phyloP scores from a whole-genome alignment of 805 yeast genomes.

The Saturnispora sanitii region DNA sequence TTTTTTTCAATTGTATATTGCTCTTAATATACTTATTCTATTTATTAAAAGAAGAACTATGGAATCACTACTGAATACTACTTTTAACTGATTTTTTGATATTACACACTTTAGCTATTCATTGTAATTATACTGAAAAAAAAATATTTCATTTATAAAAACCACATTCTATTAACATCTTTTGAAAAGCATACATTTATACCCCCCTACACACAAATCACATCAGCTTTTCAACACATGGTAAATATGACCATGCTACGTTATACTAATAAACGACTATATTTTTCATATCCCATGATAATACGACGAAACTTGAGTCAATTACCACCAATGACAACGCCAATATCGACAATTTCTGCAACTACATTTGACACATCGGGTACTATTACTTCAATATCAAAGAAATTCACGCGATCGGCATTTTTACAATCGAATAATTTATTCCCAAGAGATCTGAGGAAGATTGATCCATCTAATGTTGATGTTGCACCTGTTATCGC shows the following conservation, averaged over 20 bases:
- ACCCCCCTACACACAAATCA: too few species aligned
- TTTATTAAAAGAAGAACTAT: too few species aligned
- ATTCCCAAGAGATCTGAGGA: slow-evolving; percentile 80
- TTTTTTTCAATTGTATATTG: too few species aligned
- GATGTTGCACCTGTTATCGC: slow-evolving; percentile 88
- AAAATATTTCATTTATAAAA: too few species aligned
- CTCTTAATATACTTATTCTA: too few species aligned
- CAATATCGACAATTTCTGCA: slow-evolving; percentile 54
- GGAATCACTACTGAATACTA: too few species aligned
- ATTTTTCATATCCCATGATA: background rate
- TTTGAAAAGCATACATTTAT: too few species aligned
- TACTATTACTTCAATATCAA: slow-evolving; percentile 55
- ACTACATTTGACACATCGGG: slow-evolving; percentile 72
- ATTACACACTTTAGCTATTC: too few species aligned
- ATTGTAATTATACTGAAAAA: too few species aligned
- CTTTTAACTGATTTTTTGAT: too few species aligned
- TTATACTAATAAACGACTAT: background rate
- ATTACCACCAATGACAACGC: slow-evolving; percentile 34
- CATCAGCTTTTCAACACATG: background rate
- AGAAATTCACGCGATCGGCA: slow-evolving; percentile 63
- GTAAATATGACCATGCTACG: too few species aligned
- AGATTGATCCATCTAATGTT: slow-evolving; percentile 61
- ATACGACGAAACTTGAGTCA: slow-evolving; percentile 6
- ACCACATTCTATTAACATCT: too few species aligned
- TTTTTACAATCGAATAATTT: slow-evolving; percentile 61